Evolutionary conservation across 1,139 yeast genomes (phyloP), one percentile per base, ranked within the genome.

Genomic region (Kluyveromyces sp.): DNA sequence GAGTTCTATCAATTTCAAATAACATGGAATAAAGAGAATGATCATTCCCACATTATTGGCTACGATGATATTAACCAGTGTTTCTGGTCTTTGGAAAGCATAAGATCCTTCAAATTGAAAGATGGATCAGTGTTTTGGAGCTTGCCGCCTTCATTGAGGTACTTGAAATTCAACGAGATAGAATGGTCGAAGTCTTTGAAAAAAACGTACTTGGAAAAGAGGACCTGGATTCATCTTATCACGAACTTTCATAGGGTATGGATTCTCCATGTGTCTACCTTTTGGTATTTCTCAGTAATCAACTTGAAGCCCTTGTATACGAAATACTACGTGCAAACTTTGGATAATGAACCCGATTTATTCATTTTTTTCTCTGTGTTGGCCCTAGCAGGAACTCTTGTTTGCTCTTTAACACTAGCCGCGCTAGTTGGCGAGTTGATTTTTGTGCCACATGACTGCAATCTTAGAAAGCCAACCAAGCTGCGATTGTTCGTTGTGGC

Each of bases 21-120:
- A 64, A 51, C 63, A 67, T 34, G 67, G 67, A 36, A 36, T 22
- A 65, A 66, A 17, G 77, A 75, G 49, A 72, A 68, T 48, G 83
- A 78, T 53, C 84, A 78, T 51, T 64, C 71, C 1, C 57, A 69
- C 2, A 69, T 70, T 1, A 70, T 78, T 42, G 83, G 84, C 0
- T 78, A 78, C 56, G 83, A 78, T 60, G 83, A 78, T 55, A 77
- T 78, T 64, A 78, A 78, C 54, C 83, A 75, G 54, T 63, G 74
- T 48, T 79, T 79, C 52, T 79, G 85, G 85, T 71, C 76, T 49
- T 57, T 69, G 17, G 60, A 72, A 44, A 77, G 80, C 1, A 62
- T 79, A 43, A 70, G 71, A 42, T 67, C 65, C 45, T 65, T 79
- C 12, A 69, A 38, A 46, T 55, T 9, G 65, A 65, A 43, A 62